A percentile compares a stretch with the other conserved stretches of the same genome.
Conservation (phyloP, 805 yeast genomes). For the Komagataella ulmi region DNA sequence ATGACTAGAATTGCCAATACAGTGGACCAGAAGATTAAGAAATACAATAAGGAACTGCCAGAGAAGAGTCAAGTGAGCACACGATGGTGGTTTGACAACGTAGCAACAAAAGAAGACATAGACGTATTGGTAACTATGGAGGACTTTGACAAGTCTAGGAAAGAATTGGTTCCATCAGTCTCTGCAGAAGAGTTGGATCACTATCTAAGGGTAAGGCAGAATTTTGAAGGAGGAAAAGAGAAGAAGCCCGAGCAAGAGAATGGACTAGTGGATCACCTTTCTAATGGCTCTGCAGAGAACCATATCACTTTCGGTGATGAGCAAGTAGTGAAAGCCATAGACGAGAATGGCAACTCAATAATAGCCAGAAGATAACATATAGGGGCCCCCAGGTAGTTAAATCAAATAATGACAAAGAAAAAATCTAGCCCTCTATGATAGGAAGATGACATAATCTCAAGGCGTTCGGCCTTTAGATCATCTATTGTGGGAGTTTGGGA, state of each 20-base stretch:
- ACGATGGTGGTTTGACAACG: slow-evolving; percentile 84
- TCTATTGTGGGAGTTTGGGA: too few relatives aligned
- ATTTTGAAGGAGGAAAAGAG: slow-evolving; percentile 48
- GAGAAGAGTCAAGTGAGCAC: slow-evolving; percentile 36
- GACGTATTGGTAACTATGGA: slow-evolving; percentile 52
- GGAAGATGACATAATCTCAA: too few relatives aligned
- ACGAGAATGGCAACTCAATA: not conserved
- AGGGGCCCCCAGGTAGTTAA: not conserved
- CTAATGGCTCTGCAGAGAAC: not conserved
- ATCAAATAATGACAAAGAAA: not conserved
- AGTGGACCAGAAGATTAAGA: slow-evolving; percentile 52
- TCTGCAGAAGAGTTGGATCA: slow-evolving; percentile 79
- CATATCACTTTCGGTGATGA: not conserved
- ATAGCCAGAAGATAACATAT: too few relatives aligned
- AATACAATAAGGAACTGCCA: slow-evolving; percentile 26
- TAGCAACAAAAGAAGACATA: slow-evolving; percentile 54
- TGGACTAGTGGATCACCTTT: not conserved
- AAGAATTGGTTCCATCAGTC: slow-evolving; percentile 70
- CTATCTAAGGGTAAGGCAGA: slow-evolving; percentile 64
- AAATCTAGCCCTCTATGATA: too few relatives aligned
- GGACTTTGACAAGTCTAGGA: slow-evolving; percentile 70
- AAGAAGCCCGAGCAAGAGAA: not conserved
- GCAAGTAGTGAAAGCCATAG: not conserved
- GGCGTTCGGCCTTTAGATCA: too few relatives aligned
- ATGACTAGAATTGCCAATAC: slow-evolving; percentile 81